Percentiles rank a stretch among this genome's conserved stretches.
phyloP scores from a whole-genome alignment of 2,329 filamentous ascomycete genomes.

The Neoscytalidium dimidiatum region DNA sequence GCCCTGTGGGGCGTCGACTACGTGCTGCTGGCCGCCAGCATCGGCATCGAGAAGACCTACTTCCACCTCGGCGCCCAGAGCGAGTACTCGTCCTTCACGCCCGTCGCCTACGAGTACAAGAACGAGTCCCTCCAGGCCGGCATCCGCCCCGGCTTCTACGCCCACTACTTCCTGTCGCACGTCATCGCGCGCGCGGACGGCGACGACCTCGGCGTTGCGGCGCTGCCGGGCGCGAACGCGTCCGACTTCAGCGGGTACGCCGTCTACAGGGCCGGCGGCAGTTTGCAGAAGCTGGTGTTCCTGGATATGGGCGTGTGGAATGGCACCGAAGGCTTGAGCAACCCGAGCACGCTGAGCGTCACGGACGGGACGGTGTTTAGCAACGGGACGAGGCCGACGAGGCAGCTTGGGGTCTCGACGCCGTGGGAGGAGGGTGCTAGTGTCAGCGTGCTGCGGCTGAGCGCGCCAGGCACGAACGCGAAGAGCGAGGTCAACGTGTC shows the following conservation, averaged over 20 bases:
- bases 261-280: background rate
- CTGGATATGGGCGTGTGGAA: conserved; percentile 19
- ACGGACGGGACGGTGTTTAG: conserved; percentile 5
- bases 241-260: conserved; percentile 15
- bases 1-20: conserved; percentile 57
- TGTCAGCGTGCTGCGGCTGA: conserved; percentile 2
- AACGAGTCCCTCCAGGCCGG: background rate
- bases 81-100: conserved; percentile 21
- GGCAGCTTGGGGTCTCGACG: background rate
- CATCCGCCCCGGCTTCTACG: conserved; percentile 18
- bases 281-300: conserved; percentile 9
- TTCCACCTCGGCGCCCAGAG: conserved; percentile 53
- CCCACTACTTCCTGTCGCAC: conserved; percentile 19
- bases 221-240: background rate
- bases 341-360: conserved; percentile 6
- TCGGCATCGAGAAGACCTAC: conserved; percentile 33
- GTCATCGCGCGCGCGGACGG: background rate
- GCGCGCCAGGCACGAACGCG: conserved; percentile 13
- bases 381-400: conserved; percentile 4
- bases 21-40: conserved; percentile 15
- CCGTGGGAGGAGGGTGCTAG: background rate
- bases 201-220: background rate
- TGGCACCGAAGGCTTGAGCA: conserved; percentile 3
- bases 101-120: conserved; percentile 11
- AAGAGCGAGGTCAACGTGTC: conserved; percentile 12